Base-by-base conservation (phyloP, 2,329 filamentous ascomycete species). In the Claviceps citrina region DNA sequence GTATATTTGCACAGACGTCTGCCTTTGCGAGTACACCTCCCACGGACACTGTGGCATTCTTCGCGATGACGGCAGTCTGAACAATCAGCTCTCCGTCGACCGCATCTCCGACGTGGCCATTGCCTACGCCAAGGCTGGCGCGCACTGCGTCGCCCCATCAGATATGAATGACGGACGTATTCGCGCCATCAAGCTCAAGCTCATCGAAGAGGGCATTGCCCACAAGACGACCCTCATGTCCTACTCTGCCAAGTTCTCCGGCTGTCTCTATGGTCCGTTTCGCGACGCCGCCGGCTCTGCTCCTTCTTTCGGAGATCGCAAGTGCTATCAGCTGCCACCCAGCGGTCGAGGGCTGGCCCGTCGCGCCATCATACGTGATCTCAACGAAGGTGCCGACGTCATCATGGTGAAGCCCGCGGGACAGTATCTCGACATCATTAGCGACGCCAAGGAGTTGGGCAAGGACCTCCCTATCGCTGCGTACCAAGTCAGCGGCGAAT, bases 91-190 rank as follows among this genome's bases (percentile, higher is more conserved):
- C 35, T 94, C 86, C 3, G 86, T 96, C 7, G 89, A 96, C 56
- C 81, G 91, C 46, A 87, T 98, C 51, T 89, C 84, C 3, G 87
- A 96, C 58, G 89, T 96, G n/a, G 89, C 91, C n/a, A 71, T 96
- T 47, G 84, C 89, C 26, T 98, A 98, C 57, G 91, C 91, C n/a
- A 73, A 81, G 54, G 91, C 91, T 13, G 91, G 91, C 42, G 91
- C 89, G 1, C 91, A 98, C 63, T 96, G 89, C 59, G 86, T 98
- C 22, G 91, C 91, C 0, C 91, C 91, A 2, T 94, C 85, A 1
- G 91, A 98, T 60, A 98, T 98, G 91, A 98, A 96, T 59, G 91
- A 98, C 58, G 91, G 91, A 22, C 82, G 91, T 48, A 93, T 98
- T 54, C 84, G 89, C 43, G 89, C 87, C 45, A 98, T 98, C 61